Evolutionary conservation across 2,329 filamentous ascomycete species (phyloP).

Genomic region (Chaetoscypha palmicola): DNA sequence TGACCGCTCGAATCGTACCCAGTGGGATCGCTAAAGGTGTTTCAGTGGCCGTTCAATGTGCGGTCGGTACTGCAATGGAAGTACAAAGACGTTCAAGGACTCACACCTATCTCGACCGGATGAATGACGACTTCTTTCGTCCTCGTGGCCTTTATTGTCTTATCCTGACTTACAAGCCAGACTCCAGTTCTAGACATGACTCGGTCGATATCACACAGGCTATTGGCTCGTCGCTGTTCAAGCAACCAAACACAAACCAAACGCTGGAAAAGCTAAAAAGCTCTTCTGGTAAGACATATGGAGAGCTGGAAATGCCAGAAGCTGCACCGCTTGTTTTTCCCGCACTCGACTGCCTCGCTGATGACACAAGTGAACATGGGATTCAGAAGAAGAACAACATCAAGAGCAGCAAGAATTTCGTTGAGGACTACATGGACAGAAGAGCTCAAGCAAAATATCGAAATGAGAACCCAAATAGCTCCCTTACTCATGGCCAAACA

Average conservation of each 20-base stretch:
- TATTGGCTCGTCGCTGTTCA: neutral
- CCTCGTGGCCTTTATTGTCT: conserved; percentile 49
- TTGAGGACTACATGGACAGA: conserved; percentile 23
- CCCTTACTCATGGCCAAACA: conserved; percentile 29
- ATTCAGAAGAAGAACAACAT: conserved; percentile 27
- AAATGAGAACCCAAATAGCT: conserved; percentile 35
- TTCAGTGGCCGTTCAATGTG: conserved; percentile 36
- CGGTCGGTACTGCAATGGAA: conserved; percentile 36
- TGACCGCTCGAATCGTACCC: conserved; percentile 34
- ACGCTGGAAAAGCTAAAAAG: conserved; percentile 24
- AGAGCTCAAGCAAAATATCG: conserved; percentile 26
- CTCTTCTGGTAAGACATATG: conserved; percentile 33
- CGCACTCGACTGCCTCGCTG: conserved; percentile 29
- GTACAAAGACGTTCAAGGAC: conserved; percentile 20
- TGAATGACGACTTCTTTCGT: conserved; percentile 51
- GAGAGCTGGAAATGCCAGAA: conserved; percentile 34
- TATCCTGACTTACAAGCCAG: conserved; percentile 47
- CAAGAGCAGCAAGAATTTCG: conserved; percentile 33
- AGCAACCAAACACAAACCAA: neutral
- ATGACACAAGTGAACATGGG: conserved; percentile 21
- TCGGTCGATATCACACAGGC: conserved; percentile 29
- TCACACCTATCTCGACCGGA: conserved; percentile 47
- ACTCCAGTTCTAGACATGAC: conserved; percentile 21
- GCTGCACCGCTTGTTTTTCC: conserved; percentile 36
- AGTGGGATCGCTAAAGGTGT: conserved; percentile 35